Percentiles rank a stretch among this genome's conserved stretches.
phyloP scores from a whole-genome alignment of 768 basidiomycete genomes.

The Trametes cingulata region DNA sequence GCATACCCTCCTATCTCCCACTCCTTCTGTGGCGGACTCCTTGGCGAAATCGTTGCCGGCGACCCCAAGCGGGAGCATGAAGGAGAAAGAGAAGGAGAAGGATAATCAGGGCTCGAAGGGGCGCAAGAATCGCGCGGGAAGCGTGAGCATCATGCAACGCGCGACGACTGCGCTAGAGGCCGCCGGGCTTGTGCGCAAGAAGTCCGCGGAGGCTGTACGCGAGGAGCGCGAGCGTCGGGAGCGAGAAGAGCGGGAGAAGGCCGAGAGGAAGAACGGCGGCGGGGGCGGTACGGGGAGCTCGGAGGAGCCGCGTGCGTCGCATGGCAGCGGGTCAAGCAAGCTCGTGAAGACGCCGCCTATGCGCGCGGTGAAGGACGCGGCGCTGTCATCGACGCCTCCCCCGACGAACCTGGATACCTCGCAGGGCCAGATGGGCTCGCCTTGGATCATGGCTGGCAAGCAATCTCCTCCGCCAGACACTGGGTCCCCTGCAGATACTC shows the following conservation, averaged over 20 bases:
- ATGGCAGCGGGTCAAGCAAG: conserved; percentile 64
- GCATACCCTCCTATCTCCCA: conserved; percentile 47
- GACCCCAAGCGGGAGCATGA: conserved; percentile 65
- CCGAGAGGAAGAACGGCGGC: conserved; percentile 46
- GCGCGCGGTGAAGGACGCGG: conserved; percentile 48
- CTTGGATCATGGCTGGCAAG: conserved; percentile 69
- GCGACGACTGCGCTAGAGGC: conserved; percentile 91
- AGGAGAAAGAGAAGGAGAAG: conserved; percentile 56
- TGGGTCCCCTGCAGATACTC: conserved; percentile 54
- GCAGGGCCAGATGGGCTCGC: conserved; percentile 53
- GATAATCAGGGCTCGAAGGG: conserved; percentile 42
- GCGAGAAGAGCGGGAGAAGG: conserved; percentile 49
- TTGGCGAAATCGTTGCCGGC: conserved; percentile 62
- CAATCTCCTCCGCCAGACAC: conserved; percentile 45
- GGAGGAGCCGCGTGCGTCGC: conserved; percentile 64
- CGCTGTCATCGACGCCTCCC: conserved; percentile 50
- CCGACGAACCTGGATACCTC: conserved; percentile 32
- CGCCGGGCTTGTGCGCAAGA: conserved; percentile 81
- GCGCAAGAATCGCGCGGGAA: conserved; percentile 75
- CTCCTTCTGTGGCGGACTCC: conserved; percentile 56
- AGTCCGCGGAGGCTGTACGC: conserved; percentile 70
- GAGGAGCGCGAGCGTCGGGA: conserved; percentile 62
- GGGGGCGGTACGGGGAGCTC: conserved; percentile 44
- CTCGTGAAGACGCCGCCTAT: conserved; percentile 71
- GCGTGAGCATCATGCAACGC: conserved; percentile 94